Conservation (phyloP, 345 rosid species). For the Moricandia moricandioides region DNA sequence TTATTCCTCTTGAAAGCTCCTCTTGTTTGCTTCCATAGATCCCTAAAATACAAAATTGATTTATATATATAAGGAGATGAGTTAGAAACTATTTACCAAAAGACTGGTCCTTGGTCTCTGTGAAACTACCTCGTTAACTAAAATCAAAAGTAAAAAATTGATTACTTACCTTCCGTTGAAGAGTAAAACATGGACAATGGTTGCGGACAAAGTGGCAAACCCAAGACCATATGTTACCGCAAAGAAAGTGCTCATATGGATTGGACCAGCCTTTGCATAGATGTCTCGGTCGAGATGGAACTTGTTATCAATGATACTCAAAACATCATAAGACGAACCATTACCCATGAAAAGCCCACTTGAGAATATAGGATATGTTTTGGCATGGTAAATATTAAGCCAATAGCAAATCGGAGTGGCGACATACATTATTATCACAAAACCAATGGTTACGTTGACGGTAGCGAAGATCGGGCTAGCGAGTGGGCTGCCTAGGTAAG, state of each 20-base stretch:
- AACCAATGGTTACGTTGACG: constrained; percentile 61
- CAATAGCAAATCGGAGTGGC: constrained; percentile 63
- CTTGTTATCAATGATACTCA: constrained; percentile 47
- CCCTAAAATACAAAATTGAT: neutral
- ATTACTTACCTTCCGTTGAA: constrained; percentile 56
- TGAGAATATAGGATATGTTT: constrained; percentile 65
- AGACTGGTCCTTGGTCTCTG: neutral
- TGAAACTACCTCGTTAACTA: too few relatives aligned
- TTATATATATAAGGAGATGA: neutral
- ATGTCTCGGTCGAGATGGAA: constrained; percentile 57
- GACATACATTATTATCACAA: constrained; percentile 56
- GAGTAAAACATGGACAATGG: constrained; percentile 58
- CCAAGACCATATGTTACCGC: constrained; percentile 78
- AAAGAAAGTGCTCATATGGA: constrained; percentile 69
- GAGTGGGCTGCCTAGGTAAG: constrained; percentile 76
- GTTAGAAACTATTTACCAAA: neutral
- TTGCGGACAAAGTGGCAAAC: constrained; percentile 72
- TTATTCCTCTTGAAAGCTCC: constrained; percentile 49
- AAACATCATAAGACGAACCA: constrained; percentile 55
- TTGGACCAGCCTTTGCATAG: constrained; percentile 49
- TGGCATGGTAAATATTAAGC: constrained; percentile 61
- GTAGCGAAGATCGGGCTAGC: constrained; percentile 87
- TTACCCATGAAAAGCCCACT: constrained; percentile 46
- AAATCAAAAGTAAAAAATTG: neutral
- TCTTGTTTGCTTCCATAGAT: constrained; percentile 49